Evolutionary conservation across 768 basidiomycete genomes (phyloP), one percentile per base, ranked within the genome.

Genomic region (Mycena pura): DNA sequence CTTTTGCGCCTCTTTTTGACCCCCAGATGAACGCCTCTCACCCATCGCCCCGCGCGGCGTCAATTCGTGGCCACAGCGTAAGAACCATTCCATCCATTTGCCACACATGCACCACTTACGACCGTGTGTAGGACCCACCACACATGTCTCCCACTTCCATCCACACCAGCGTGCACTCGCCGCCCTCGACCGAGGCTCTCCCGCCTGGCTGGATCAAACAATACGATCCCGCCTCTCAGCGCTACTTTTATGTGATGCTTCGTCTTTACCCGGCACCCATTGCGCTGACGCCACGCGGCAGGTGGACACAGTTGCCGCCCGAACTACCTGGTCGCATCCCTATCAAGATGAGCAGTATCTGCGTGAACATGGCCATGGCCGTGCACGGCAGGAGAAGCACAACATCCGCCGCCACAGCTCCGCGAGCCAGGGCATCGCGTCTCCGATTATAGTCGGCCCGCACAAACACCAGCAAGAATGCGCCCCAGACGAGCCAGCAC

Each of bases 131-230:
- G 34, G 27, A 17, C 25, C 40, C 53, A 3, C 29, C 44, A 24
- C 32, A 54, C 13, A 31, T 41, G 1, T 61, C 60, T 41, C 47
- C 45, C 52, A 47, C 27, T 13, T 27, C 19, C 13, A 2, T 32
- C 22, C 40, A 36, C 47, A 25, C 21, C 2, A 41, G 38, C 6
- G 14, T 51, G 34, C 61, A 52, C 13, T 63, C 57, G 2, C 45
- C 62, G 13, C 44, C 51, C n/a, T 48, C 56, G 14, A 21, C 56
- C 6, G 60, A 62, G 9, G 14, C 41, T 45, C 60, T 66, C 36
- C 64, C 64, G 3, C 51, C 56, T 10, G 60, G 60, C 5, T 66
- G 64, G 64, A 43, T 66, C 19, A 66, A 66, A n/a, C 64, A 66
- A 46, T 66, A 43, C 40, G 64, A 66, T 49, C 46, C 60, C 36